phyloP scores from a whole-genome alignment of 1,284 basidiomycete species.

The Irpex lacteus region DNA sequence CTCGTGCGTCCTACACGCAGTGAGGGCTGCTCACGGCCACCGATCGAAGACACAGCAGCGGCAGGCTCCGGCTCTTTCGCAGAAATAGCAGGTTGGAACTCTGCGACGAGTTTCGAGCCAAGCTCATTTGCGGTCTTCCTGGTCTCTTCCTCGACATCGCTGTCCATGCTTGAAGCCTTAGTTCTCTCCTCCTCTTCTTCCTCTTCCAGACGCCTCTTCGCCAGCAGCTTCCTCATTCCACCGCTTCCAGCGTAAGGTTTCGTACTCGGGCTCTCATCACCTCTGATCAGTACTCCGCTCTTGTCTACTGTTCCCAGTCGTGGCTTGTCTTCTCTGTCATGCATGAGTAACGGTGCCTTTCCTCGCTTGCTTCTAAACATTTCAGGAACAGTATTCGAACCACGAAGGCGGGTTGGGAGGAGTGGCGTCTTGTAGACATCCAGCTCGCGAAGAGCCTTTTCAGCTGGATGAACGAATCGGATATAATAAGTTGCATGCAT shows the following conservation, averaged over 20 bases:
- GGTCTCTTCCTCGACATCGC: conserved; percentile 27
- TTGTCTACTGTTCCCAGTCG: conserved; percentile 34
- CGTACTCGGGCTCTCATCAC: conserved; percentile 27
- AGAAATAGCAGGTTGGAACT: conserved; percentile 15
- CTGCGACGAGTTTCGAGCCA: conserved; percentile 19
- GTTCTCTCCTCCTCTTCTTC: conserved; percentile 33
- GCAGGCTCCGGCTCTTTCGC: conserved; percentile 19
- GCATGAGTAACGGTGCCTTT: conserved; percentile 57
- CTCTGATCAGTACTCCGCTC: conserved; percentile 28
- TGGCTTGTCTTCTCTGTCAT: conserved; percentile 31
- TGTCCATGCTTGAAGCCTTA: conserved; percentile 31
- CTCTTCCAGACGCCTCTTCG: conserved; percentile 43
- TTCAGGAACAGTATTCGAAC: conserved; percentile 48
- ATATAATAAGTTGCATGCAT: too few species aligned
- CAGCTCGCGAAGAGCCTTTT: conserved; percentile 63
- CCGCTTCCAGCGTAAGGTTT: conserved; percentile 73
- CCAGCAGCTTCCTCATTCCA: conserved; percentile 71
- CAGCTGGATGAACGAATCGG: conserved; percentile 46
- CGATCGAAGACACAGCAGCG: conserved; percentile 14
- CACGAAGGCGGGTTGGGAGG: conserved; percentile 63
- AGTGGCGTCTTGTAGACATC: conserved; percentile 77
- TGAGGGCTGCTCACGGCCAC: conserved; percentile 43
- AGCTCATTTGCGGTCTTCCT: conserved; percentile 29
- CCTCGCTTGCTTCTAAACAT: conserved; percentile 62
- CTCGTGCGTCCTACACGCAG: conserved; percentile 64